Conservation (phyloP, 139 green algal genomes). For the Eudorina sp. region DNA sequence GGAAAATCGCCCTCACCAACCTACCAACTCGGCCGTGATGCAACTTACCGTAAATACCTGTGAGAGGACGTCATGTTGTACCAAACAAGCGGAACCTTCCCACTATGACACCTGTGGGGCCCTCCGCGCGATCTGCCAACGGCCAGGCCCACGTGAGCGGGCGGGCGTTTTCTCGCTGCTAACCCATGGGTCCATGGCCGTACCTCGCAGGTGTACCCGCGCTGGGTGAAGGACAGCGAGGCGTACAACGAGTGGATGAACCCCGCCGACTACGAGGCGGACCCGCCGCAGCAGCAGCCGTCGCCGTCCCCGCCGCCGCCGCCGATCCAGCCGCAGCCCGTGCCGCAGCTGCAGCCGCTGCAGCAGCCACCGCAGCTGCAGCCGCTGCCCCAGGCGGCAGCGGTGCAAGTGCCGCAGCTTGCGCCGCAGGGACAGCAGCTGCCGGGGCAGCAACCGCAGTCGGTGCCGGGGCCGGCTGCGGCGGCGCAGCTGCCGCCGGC, state of each 20-base stretch:
- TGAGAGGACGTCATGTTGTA: too few relatives aligned
- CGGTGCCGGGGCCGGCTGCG: background rate
- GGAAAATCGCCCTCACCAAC: too few relatives aligned
- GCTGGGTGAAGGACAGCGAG: conserved; percentile 87
- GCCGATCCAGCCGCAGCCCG: background rate
- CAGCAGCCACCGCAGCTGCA: background rate
- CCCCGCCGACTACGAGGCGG: conserved; percentile 78
- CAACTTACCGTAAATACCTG: too few relatives aligned
- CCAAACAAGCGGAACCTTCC: too few relatives aligned
- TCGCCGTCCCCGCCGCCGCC: background rate
- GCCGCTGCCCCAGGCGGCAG: background rate
- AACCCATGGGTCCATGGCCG: too few relatives aligned
- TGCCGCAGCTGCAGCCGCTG: background rate
- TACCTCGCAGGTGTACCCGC: conserved; percentile 71
- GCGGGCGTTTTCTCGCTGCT: too few relatives aligned
- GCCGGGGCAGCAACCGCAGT: background rate
- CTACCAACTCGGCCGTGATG: too few relatives aligned
- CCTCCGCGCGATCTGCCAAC: too few relatives aligned
- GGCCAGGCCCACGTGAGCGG: too few relatives aligned
- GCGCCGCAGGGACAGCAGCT: background rate
- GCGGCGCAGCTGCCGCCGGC: background rate
- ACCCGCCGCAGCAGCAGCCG: background rate
- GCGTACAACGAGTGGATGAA: conserved; percentile 98
- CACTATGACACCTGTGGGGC: too few relatives aligned
- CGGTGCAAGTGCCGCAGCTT: background rate